phyloP scores from a whole-genome alignment of 768 basidiomycete genomes.

The Lentinus brumalis region DNA sequence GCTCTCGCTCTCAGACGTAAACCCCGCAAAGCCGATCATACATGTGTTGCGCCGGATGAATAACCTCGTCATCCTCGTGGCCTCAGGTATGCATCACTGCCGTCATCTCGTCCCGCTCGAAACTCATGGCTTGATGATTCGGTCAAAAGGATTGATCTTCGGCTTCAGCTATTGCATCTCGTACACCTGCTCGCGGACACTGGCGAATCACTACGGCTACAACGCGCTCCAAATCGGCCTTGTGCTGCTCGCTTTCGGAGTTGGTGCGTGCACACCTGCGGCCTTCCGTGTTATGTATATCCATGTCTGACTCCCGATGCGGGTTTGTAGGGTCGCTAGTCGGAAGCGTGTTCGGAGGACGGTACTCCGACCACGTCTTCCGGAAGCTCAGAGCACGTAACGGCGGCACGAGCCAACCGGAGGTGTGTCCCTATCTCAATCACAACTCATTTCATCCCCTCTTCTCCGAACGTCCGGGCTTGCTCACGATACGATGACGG shows the following conservation, averaged over 20 bases:
- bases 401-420: conserved; percentile 56
- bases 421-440: conserved; percentile 44
- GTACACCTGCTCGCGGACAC: conserved; percentile 75
- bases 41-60: conserved; percentile 60
- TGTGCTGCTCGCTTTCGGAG: conserved; percentile 73
- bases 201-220: conserved; percentile 64
- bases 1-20: conserved; percentile 70
- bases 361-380: conserved; percentile 58
- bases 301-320: background rate
- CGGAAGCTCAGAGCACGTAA: conserved; percentile 43
- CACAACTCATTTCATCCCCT: background rate
- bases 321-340: conserved; percentile 43
- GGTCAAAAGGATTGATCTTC: conserved; percentile 60
- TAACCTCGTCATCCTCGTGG: conserved; percentile 65
- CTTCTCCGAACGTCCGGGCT: background rate
- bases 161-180: conserved; percentile 69
- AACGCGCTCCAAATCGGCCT: conserved; percentile 72
- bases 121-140: background rate
- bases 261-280: conserved; percentile 44
- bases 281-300: background rate
- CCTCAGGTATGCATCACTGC: conserved; percentile 53
- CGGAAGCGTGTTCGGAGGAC: conserved; percentile 61
- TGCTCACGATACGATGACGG: background rate
- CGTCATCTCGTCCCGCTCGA: background rate
- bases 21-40: conserved; percentile 66